Evolutionary conservation across 768 basidiomycete species (phyloP).

Genomic region (Macrolepiota albuminosa): DNA sequence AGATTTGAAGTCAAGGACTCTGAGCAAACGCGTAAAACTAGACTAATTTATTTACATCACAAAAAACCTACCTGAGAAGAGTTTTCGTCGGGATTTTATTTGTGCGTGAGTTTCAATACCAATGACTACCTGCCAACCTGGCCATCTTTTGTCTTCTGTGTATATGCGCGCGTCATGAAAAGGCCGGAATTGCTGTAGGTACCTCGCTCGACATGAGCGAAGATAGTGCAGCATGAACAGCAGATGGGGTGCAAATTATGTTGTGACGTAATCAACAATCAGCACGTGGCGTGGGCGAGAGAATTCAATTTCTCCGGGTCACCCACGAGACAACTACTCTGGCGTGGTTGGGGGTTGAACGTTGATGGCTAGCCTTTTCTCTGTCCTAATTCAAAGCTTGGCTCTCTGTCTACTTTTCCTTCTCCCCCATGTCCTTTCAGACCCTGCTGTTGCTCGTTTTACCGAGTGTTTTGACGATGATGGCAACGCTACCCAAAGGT

Average conservation of each 20-base stretch:
- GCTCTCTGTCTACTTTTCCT: slow-evolving; percentile 23
- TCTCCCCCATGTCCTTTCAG: slow-evolving; percentile 29
- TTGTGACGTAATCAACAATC: slow-evolving; percentile 9
- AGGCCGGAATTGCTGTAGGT: slow-evolving; percentile 14
- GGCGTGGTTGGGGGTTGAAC: slow-evolving; percentile 17
- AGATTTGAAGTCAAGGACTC: slow-evolving; percentile 37
- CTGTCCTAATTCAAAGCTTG: slow-evolving; percentile 9
- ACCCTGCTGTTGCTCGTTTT: slow-evolving; percentile 60
- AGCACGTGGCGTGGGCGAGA: slow-evolving; percentile 10
- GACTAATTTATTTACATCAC: not conserved
- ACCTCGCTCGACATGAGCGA: slow-evolving; percentile 16
- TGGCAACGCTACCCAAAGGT: slow-evolving; percentile 46
- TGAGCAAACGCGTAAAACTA: slow-evolving; percentile 11
- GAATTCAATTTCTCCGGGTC: slow-evolving; percentile 2
- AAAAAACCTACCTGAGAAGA: slow-evolving; percentile 64
- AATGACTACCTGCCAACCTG: slow-evolving; percentile 85
- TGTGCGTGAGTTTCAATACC: slow-evolving; percentile 97
- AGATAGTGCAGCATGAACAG: slow-evolving; percentile 19
- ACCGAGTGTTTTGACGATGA: slow-evolving; percentile 58
- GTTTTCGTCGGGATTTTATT: slow-evolving; percentile 79
- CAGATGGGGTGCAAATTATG: not conserved
- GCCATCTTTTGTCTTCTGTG: slow-evolving; percentile 53
- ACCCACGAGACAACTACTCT: slow-evolving; percentile 5
- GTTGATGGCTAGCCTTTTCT: slow-evolving; percentile 20
- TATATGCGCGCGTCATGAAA: slow-evolving; percentile 31